Conservation (phyloP, 768 basidiomycete species). For the Wakefieldia striispora region DNA sequence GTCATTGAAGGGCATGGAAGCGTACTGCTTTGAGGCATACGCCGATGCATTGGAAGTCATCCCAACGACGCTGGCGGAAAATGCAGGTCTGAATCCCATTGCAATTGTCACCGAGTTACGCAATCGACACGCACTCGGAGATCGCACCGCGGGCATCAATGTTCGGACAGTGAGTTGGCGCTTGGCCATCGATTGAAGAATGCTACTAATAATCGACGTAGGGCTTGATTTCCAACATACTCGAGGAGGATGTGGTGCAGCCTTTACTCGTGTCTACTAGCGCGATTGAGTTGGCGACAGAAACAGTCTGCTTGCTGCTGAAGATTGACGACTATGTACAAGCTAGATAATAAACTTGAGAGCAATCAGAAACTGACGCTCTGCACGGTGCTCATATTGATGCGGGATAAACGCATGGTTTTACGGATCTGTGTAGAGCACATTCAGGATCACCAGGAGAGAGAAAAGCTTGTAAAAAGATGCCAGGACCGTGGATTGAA, state of each 20-base stretch:
- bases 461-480: slow-evolving; percentile 19
- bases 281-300: slow-evolving; percentile 91
- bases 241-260: slow-evolving; percentile 97
- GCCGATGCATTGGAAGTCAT: slow-evolving; percentile 98
- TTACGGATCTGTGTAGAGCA: too few species aligned
- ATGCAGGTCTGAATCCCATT: slow-evolving; percentile 97
- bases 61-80: slow-evolving; percentile 96
- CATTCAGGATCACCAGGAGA: too few species aligned
- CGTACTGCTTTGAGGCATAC: slow-evolving; percentile 98
- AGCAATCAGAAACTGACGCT: background rate
- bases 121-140: slow-evolving; percentile 94
- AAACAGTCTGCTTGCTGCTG: slow-evolving; percentile 94
- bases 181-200: background rate
- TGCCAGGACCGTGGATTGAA: slow-evolving; percentile 80
- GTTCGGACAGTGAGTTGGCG: slow-evolving; percentile 77
- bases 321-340: slow-evolving; percentile 96
- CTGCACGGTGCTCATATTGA: background rate
- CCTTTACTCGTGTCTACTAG: slow-evolving; percentile 93
- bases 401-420: too few species aligned
- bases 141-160: slow-evolving; percentile 94
- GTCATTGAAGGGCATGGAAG: slow-evolving; percentile 95
- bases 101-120: slow-evolving; percentile 97
- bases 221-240: slow-evolving; percentile 96
- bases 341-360: slow-evolving; percentile 47
- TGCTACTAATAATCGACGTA: slow-evolving; percentile 30